Percentiles rank a stretch among this genome's conserved stretches.
phyloP scores from a whole-genome alignment of 495 filamentous ascomycete genomes.

The Aspergillus heteromorphus region DNA sequence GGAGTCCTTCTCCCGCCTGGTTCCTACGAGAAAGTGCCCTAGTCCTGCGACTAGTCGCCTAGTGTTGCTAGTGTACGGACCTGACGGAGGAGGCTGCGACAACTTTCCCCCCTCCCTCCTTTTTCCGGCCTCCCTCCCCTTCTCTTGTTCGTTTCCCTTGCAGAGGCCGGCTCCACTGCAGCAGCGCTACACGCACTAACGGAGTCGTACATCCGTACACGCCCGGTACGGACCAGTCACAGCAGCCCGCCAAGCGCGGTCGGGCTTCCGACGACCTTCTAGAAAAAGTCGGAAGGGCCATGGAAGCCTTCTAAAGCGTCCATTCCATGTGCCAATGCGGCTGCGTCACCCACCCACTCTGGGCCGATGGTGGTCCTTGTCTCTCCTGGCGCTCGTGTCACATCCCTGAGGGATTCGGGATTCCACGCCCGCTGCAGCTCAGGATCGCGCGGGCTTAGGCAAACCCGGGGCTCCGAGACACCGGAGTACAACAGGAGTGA shows the following conservation, averaged over 20 bases:
- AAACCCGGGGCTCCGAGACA: background rate
- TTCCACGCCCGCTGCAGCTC: background rate
- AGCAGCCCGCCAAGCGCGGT: constrained; percentile 25
- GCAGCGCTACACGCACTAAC: constrained; percentile 24
- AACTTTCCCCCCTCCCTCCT: background rate
- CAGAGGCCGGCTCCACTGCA: constrained; percentile 22
- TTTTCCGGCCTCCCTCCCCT: constrained; percentile 5
- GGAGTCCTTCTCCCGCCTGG: background rate
- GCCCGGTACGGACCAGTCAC: background rate
- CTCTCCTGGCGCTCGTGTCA: constrained; percentile 9
- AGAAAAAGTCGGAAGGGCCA: constrained; percentile 31
- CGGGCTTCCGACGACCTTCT: constrained; percentile 33
- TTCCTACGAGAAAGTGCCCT: background rate
- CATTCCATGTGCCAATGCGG: constrained; percentile 10
- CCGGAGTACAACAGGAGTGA: background rate
- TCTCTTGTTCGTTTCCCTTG: background rate
- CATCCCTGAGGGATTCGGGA: background rate
- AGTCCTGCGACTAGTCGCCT: constrained; percentile 11
- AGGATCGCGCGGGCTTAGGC: background rate
- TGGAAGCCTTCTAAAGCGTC: constrained; percentile 23
- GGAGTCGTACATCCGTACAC: constrained; percentile 14
- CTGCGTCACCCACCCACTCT: constrained; percentile 7
- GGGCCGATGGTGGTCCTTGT: constrained; percentile 3
- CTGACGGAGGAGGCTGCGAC: constrained; percentile 15
- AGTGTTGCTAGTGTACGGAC: constrained; percentile 17